phyloP scores from a whole-genome alignment of 495 filamentous ascomycete species.

The Lophium mytilinum region DNA sequence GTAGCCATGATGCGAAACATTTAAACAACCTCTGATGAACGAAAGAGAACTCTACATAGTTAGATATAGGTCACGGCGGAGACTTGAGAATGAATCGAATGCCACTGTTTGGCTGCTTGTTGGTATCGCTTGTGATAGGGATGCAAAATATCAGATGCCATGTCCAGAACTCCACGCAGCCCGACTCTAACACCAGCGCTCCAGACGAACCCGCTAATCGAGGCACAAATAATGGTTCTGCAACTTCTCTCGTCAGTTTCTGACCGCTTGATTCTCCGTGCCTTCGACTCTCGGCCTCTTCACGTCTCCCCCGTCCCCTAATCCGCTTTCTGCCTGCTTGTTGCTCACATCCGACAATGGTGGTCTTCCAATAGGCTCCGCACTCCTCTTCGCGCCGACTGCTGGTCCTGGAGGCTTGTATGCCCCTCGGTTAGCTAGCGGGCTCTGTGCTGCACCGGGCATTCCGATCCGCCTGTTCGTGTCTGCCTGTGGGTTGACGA shows the following conservation, averaged over 20 bases:
- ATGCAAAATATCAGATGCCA: no score
- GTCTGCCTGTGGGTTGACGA: constrained; percentile 64
- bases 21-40: constrained; percentile 91
- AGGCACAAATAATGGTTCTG: no score
- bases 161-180: no score
- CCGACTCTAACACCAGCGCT: no score
- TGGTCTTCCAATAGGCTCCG: constrained; percentile 7
- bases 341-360: constrained; percentile 37
- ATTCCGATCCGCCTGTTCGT: constrained; percentile 64
- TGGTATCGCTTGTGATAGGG: no score
- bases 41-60: constrained; percentile 4
- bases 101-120: background rate
- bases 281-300: constrained; percentile 17
- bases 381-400: constrained; percentile 21
- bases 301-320: constrained; percentile 7
- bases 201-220: no score
- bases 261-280: background rate
- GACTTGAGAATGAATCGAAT: background rate
- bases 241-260: background rate
- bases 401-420: constrained; percentile 47
- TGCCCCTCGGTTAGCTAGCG: constrained; percentile 47
- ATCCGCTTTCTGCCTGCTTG: constrained; percentile 10
- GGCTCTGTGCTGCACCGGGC: constrained; percentile 48
- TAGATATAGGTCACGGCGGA: background rate
- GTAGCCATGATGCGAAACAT: constrained; percentile 64